phyloP scores from a whole-genome alignment of 441 rosid species.

The Pelargonium cotyledonis region DNA sequence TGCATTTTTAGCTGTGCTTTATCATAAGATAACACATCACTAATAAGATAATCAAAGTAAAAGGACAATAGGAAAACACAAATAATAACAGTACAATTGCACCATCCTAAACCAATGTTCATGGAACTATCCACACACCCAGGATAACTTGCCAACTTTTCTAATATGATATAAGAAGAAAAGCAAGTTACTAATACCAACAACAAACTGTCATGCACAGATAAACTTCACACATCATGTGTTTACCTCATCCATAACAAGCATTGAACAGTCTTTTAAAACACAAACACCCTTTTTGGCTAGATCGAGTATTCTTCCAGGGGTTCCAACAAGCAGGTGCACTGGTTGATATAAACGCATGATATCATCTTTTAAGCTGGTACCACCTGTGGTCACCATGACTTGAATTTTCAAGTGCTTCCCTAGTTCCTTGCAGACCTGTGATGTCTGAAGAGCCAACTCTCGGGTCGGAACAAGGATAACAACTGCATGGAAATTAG shows the following conservation, averaged over 20 bases:
- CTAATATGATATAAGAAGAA: not conserved
- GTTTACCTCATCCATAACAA: conserved; percentile 93
- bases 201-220: not conserved
- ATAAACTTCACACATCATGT: conserved; percentile 11
- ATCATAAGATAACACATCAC: too few species aligned
- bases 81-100: not conserved
- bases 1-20: too few species aligned
- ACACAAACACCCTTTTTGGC: conserved; percentile 86
- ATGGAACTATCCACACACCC: not conserved
- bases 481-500: conserved; percentile 49
- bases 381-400: conserved; percentile 98
- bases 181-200: not conserved
- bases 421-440: conserved; percentile 96
- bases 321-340: conserved; percentile 93
- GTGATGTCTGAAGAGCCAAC: conserved; percentile 98
- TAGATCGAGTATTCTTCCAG: conserved; percentile 92
- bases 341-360: conserved; percentile 98
- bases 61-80: not conserved
- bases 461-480: conserved; percentile 96
- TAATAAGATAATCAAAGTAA: not conserved
- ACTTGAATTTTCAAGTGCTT: conserved; percentile 92
- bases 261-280: conserved; percentile 89
- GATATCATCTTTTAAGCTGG: conserved; percentile 95
- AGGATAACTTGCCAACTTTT: not conserved
- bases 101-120: not conserved